A percentile compares a stretch with the other conserved stretches of the same genome.
phyloP scores from a whole-genome alignment of 148 eudicot species.

The Camellia lanceoleosa region DNA sequence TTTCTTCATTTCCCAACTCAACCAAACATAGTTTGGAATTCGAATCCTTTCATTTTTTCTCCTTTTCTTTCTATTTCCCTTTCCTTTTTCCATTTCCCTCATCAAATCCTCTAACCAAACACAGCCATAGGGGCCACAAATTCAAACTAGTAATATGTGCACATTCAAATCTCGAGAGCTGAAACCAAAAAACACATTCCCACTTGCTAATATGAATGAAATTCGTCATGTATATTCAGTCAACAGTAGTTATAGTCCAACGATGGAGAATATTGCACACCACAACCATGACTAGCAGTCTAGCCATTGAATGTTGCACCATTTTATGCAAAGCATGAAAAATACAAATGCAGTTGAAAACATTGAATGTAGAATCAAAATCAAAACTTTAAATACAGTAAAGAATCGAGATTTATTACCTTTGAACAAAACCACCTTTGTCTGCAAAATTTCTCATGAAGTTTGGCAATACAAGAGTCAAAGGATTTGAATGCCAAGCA shows the following conservation, averaged over 20 bases:
- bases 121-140: not conserved
- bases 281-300: not conserved
- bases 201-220: not conserved
- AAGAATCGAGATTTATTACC: constrained; percentile 25
- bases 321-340: not conserved
- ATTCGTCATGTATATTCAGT: not conserved
- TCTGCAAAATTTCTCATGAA: constrained; percentile 15
- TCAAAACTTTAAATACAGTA: not conserved
- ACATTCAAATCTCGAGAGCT: not conserved
- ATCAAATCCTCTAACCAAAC: no score
- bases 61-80: no score
- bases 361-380: not conserved
- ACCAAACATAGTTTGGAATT: no score
- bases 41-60: no score
- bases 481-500: constrained; percentile 23
- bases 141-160: not conserved
- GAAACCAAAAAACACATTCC: not conserved
- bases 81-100: no score
- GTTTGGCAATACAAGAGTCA: constrained; percentile 19
- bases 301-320: no score
- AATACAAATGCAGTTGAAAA: not conserved
- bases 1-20: no score
- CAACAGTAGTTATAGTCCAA: not conserved
- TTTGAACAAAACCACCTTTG: constrained; percentile 21
- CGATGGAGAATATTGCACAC: not conserved